Percentiles rank a stretch among this genome's conserved stretches.
Evolutionary conservation across 2,329 filamentous ascomycete species (phyloP).

Genomic region (Dothideomycetes sp.): DNA sequence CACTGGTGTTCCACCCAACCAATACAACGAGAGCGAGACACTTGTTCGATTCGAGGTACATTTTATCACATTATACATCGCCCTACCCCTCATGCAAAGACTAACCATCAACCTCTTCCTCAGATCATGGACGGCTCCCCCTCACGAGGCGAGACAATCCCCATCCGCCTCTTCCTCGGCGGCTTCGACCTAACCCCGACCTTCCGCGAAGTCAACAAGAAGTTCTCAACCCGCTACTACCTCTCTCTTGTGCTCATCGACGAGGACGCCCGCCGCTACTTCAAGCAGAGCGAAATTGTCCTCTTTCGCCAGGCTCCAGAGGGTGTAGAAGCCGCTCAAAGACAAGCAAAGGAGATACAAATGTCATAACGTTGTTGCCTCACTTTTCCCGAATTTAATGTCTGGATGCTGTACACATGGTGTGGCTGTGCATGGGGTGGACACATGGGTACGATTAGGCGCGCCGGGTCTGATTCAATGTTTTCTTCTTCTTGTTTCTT

Average conservation of each 20-base stretch:
- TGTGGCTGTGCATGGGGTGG: no score
- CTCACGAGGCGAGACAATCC: constrained; percentile 86
- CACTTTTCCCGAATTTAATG: no score
- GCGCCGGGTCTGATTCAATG: no score
- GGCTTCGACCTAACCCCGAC: constrained; percentile 96
- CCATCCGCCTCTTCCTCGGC: constrained; percentile 90
- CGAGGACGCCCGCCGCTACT: constrained; percentile 86
- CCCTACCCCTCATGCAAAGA: background rate
- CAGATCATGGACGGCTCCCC: constrained; percentile 99
- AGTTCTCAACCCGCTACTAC: constrained; percentile 97
- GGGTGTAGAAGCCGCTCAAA: constrained; percentile 35
- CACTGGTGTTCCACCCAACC: constrained; percentile 90
- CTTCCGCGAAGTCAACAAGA: constrained; percentile 99
- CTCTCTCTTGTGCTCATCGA: constrained; percentile 63
- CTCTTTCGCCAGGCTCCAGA: constrained; percentile 69
- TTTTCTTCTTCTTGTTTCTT: no score
- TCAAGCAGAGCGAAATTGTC: constrained; percentile 98
- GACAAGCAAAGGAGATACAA: constrained; percentile 33
- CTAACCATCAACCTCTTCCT: constrained; percentile 5
- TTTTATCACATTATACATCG: constrained; percentile 8
- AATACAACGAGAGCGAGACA: constrained; percentile 99
- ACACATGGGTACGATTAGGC: no score
- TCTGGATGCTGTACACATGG: no score
- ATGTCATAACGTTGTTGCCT: no score
- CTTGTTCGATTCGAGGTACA: constrained; percentile 85